phyloP scores from a whole-genome alignment of 1,284 basidiomycete species.

The Ganoderma sp. region DNA sequence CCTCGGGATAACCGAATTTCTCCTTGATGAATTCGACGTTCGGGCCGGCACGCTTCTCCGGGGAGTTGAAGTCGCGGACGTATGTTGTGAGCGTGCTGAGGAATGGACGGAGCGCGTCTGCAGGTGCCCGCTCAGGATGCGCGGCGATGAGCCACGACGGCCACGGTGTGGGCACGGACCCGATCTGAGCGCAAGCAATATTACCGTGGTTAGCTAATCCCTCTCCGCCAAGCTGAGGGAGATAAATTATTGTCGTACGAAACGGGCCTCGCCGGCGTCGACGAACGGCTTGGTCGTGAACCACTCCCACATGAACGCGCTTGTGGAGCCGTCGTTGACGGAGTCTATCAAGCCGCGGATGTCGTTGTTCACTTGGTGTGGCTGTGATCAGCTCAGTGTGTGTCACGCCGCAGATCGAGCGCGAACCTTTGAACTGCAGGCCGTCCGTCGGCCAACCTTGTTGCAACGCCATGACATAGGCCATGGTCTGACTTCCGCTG shows the following conservation, averaged over 20 bases:
- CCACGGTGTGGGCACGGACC: conserved; percentile 92
- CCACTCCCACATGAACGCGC: conserved; percentile 96
- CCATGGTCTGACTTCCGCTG: conserved; percentile 93
- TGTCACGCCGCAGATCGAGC: not conserved
- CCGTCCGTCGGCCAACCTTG: conserved; percentile 79
- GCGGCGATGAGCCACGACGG: conserved; percentile 94
- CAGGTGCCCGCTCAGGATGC: conserved; percentile 66
- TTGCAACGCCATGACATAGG: conserved; percentile 89
- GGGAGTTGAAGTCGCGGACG: conserved; percentile 73
- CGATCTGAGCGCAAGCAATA: conserved; percentile 61
- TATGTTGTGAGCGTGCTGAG: conserved; percentile 67
- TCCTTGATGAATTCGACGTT: conserved; percentile 79
- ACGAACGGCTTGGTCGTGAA: conserved; percentile 96
- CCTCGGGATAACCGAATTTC: conserved; percentile 81
- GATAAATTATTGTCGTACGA: conserved; percentile 54
- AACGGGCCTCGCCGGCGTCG: conserved; percentile 83
- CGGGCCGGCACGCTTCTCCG: conserved; percentile 59
- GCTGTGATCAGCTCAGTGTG: not conserved
- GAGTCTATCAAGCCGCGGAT: conserved; percentile 89
- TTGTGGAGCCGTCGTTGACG: conserved; percentile 85
- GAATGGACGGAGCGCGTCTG: conserved; percentile 63
- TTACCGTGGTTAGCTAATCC: not conserved
- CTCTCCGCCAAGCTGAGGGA: not conserved
- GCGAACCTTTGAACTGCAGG: conserved; percentile 74
- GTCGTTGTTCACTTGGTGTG: conserved; percentile 79